Evolutionary conservation across 352 stramenopile species (phyloP), one percentile per base, ranked within the genome.

Genomic region (Pythium sp.): DNA sequence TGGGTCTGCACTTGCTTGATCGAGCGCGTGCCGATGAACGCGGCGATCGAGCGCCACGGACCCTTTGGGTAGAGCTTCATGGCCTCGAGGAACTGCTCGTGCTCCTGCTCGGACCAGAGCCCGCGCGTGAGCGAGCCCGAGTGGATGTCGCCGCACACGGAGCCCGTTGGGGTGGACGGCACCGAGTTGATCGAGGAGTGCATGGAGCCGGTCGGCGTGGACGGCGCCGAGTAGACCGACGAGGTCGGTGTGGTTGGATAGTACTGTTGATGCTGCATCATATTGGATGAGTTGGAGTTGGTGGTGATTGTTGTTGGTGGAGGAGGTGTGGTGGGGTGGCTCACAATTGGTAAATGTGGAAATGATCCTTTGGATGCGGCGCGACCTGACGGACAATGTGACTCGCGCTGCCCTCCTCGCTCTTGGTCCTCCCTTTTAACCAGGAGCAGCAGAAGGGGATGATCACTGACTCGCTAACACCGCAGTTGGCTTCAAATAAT

Each of bases 1-100:
- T 95, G 87, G 5, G 87, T 92, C 73, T 92, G 87, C 62, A 93
- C 82, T 62, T 95, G 87, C 72, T 91, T 91, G 70, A 93, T 90
- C 18, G 84, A 90, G 30, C 85, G 82, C 68, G 87, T 93, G 63
- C 84, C 82, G 14, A 95, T 86, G 69, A 88, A 82, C 47, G 81
- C 79, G 3, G 87, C 83, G 60, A 95, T 92, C 18, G 78, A 80
- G 49, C 80, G 83, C 87, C 87, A 95, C 41, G 85, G 84, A 22
- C 85, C 84, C 28, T 80, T 82, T 7, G 84, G 84, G 63, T 89
- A 93, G 61, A 88, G 78, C 71, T 95, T 90, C 80, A 95, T 91
- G 56, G 81, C 87, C 26, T 93, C 75, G 66, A 95, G 74, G 72
- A 95, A 95, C 51, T 86, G 80, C 66, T 93, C 84, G 70, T 95